Base-by-base conservation (phyloP, 1,284 basidiomycete species). In the Termitomyces sp. region DNA sequence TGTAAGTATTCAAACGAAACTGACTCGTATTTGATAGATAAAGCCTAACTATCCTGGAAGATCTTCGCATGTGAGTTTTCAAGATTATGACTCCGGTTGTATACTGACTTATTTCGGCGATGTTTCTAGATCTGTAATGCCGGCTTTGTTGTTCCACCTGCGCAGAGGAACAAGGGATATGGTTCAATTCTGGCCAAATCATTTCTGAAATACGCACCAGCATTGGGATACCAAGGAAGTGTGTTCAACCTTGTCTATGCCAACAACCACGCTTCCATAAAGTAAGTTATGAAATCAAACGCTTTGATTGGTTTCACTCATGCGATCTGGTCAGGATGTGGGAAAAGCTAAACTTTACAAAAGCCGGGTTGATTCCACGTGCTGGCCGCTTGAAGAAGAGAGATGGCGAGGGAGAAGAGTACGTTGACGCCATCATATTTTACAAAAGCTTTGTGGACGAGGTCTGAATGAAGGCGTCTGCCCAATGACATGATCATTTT, bases 181-280 rank as follows among this genome's bases (percentile, higher is more conserved):
- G 93, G 93, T 10, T 71, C 73, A 31, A 74, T 83, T 1, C 80
- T 97, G 28, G 93, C 88, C 0, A 80, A 79, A 56, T 90, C 89
- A 3, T 97, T 84, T 71, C 72, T 96, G 10, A 72, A 90, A 65
- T 93, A 91, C 62, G 95, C 81, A 0, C 93, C 91, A 0, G 72
- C 71, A 33, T 71, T 91, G 24, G 88, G 93, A 8, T 97, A 95
- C 73, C 78, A 84, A 60, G 91, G 83, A 0, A 93, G 88, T 61
- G 91, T 97, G 14, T 97, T 97, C 77, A 97, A 97, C 66, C 78
- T 97, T 43, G 93, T 97, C 33, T 97, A 91, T 69, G 83, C 84
- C 35, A 93, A 87, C 72, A 91, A 91, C 68, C 67, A 74, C 40
- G 86, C 86, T 11, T 88, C 83, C 51, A 70, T 89, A 54, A 79